phyloP scores from a whole-genome alignment of 176 grass and related monocot species.

The Themeda triandra region DNA sequence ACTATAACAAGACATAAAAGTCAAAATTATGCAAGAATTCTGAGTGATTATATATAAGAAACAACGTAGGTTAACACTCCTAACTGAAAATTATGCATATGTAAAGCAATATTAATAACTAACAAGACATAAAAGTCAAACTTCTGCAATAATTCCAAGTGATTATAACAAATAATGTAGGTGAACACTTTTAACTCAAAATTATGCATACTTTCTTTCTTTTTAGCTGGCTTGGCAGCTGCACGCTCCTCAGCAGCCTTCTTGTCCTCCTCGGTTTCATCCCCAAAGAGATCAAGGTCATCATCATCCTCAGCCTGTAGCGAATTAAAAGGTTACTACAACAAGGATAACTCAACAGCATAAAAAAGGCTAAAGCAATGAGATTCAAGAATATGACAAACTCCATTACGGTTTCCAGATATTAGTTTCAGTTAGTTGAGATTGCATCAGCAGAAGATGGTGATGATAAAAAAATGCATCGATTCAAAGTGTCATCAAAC shows the following conservation, averaged over 20 bases:
- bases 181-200: background rate
- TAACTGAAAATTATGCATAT: too few species aligned
- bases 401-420: background rate
- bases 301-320: conserved; percentile 44
- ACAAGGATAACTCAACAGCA: background rate
- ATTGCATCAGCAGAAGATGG: background rate
- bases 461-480: background rate
- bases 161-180: background rate
- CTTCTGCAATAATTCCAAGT: background rate
- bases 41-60: background rate
- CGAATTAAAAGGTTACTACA: background rate
- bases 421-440: background rate
- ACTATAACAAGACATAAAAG: background rate
- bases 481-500: background rate
- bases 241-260: conserved; percentile 53
- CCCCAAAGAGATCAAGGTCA: conserved; percentile 68
- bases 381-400: background rate
- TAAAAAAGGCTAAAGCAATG: background rate
- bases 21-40: background rate
- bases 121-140: background rate
- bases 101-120: too few species aligned
- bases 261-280: conserved; percentile 81
- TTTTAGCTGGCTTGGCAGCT: conserved; percentile 64
- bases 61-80: background rate
- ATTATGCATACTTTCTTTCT: conserved; percentile 69